A percentile compares a stretch with the other conserved stretches of the same genome.
These are phyloP conservation scores for Ustilago crameri DNA, from an alignment of 1,284 basidiomycete genomes.

Conservation along the genomic window DNA sequence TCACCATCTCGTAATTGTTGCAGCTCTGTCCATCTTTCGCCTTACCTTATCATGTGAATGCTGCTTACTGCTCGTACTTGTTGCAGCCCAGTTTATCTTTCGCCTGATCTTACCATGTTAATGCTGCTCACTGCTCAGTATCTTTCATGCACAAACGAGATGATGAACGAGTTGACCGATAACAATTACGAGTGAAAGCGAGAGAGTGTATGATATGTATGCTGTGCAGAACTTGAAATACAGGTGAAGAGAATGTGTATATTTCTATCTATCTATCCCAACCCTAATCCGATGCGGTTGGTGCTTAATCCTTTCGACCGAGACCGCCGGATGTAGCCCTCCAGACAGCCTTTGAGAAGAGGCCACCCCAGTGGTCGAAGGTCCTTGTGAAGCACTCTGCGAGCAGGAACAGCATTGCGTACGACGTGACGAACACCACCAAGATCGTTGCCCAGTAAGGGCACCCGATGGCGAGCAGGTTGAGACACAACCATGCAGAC, in stretches of 20 bases:
- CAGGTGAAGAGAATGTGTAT: slow-evolving; percentile 3
- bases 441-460: slow-evolving; percentile 61
- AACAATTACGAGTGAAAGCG: background rate
- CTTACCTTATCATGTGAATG: too few species aligned
- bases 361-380: slow-evolving; percentile 57
- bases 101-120: too few species aligned
- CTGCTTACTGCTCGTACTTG: too few species aligned
- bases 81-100: too few species aligned
- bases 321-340: slow-evolving; percentile 52
- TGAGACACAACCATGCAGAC: slow-evolving; percentile 56
- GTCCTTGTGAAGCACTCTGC: slow-evolving; percentile 58
- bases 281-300: too few species aligned
- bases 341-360: slow-evolving; percentile 58
- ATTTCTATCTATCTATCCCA: slow-evolving; percentile 1
- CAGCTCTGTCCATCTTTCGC: too few species aligned
- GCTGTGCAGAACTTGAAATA: background rate
- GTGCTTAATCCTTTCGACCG: slow-evolving; percentile 31
- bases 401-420: slow-evolving; percentile 43
- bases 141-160: too few species aligned
- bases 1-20: too few species aligned
- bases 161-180: too few species aligned
- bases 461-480: slow-evolving; percentile 38
- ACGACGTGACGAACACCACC: slow-evolving; percentile 54
- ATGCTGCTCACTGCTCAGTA: too few species aligned
- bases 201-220: slow-evolving; percentile 2